phyloP scores from a whole-genome alignment of 768 basidiomycete species.

The Galerina sulciceps region DNA sequence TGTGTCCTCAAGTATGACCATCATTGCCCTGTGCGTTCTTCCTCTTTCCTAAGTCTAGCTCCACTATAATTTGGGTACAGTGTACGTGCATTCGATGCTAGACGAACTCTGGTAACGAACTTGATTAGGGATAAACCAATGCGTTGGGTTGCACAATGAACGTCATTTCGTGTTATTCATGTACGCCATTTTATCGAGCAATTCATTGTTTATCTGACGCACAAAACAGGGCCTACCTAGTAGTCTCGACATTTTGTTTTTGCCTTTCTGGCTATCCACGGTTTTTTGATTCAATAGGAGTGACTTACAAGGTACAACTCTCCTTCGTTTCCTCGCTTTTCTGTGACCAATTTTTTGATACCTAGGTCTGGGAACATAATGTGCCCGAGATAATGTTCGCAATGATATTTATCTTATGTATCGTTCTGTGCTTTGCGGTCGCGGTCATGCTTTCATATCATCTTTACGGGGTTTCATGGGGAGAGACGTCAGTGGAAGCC shows the following conservation, averaged over 20 bases:
- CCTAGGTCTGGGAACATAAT: constrained; percentile 55
- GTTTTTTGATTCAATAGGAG: constrained; percentile 61
- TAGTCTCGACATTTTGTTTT: constrained; percentile 68
- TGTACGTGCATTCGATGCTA: constrained; percentile 24
- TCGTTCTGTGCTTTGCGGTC: constrained; percentile 78
- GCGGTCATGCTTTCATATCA: constrained; percentile 76
- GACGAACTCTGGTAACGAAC: background rate
- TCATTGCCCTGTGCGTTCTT: constrained; percentile 79
- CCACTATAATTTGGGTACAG: constrained; percentile 18
- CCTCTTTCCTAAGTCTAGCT: constrained; percentile 1
- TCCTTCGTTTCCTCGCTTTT: background rate
- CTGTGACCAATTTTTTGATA: background rate
- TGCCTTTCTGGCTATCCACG: constrained; percentile 64
- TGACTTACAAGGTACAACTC: constrained; percentile 46
- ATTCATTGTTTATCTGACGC: background rate
- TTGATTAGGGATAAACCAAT: constrained; percentile 91
- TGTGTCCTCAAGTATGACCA: constrained; percentile 93
- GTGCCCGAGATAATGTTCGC: constrained; percentile 75
- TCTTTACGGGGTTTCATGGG: constrained; percentile 67
- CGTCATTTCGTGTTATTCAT: constrained; percentile 96
- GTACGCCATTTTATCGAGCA: constrained; percentile 44
- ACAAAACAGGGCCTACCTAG: constrained; percentile 73
- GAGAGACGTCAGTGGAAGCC: constrained; percentile 89
- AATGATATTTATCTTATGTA: constrained; percentile 74
- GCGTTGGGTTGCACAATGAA: constrained; percentile 94